phyloP scores from a whole-genome alignment of 768 basidiomycete genomes.

The Amanita polypyramis region DNA sequence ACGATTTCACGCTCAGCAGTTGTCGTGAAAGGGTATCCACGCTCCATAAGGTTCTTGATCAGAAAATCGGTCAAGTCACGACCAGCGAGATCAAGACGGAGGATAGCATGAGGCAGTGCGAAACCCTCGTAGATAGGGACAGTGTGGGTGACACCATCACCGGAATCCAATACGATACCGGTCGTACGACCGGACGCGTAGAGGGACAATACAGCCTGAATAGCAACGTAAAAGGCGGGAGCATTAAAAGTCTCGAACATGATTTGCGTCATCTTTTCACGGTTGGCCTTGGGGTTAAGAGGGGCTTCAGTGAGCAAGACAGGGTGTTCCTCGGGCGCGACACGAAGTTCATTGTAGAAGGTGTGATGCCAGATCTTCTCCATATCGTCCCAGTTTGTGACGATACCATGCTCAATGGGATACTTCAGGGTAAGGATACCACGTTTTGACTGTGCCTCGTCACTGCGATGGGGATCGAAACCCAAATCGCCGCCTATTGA shows the following conservation, averaged over 20 bases:
- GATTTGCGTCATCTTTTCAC: constrained; percentile 94
- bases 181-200: constrained; percentile 95
- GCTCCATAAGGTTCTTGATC: constrained; percentile 80
- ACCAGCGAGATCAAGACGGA: constrained; percentile 85
- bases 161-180: constrained; percentile 79
- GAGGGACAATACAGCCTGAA: constrained; percentile 84
- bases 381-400: constrained; percentile 99
- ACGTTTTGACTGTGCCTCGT: constrained; percentile 90
- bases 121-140: constrained; percentile 97
- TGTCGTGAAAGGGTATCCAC: constrained; percentile 91
- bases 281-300: constrained; percentile 86
- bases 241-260: constrained; percentile 96
- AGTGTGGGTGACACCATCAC: constrained; percentile 93
- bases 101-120: constrained; percentile 86
- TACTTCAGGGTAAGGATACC: constrained; percentile 91
- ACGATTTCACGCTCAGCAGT: constrained; percentile 92
- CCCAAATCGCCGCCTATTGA: not conserved
- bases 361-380: constrained; percentile 99
- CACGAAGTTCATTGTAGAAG: constrained; percentile 92
- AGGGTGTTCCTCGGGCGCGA: constrained; percentile 89
- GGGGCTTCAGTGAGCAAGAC: constrained; percentile 88
- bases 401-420: constrained; percentile 89
- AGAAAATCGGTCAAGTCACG: constrained; percentile 83
- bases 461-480: constrained; percentile 33
- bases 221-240: constrained; percentile 86